These are phyloP conservation scores for Stemphylium vesicarium DNA, from an alignment of 2,329 filamentous ascomycete species.

Conservation along the genomic window DNA sequence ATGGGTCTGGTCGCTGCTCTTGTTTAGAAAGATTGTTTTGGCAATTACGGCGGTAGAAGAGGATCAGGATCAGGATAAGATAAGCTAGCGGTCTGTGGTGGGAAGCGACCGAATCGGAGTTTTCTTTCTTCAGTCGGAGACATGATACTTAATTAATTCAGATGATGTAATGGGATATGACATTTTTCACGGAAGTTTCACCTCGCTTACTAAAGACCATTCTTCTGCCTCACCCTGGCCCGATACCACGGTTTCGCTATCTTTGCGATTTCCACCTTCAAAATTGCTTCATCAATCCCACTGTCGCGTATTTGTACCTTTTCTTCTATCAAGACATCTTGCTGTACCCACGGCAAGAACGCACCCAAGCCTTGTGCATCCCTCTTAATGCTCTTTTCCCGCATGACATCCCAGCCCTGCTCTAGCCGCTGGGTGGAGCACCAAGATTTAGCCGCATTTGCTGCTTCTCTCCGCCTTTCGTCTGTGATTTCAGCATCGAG, in stretches of 20 bases:
- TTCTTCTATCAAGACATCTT: slow-evolving; percentile 33
- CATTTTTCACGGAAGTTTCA: no score
- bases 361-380: slow-evolving; percentile 21
- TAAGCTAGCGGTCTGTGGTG: not conserved
- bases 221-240: not conserved
- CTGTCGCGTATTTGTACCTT: slow-evolving; percentile 25
- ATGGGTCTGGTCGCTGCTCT: slow-evolving; percentile 3
- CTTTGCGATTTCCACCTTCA: slow-evolving; percentile 30
- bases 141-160: no score
- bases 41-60: not conserved
- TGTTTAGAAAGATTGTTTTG: not conserved
- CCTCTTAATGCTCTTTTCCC: slow-evolving; percentile 19
- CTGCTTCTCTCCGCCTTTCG: slow-evolving; percentile 21
- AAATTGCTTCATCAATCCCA: slow-evolving; percentile 21
- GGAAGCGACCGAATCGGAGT: no score
- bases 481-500: not conserved
- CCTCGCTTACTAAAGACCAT: not conserved
- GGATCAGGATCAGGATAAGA: no score
- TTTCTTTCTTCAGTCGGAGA: no score
- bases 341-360: slow-evolving; percentile 36
- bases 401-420: slow-evolving; percentile 36
- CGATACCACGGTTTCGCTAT: slow-evolving; percentile 21
- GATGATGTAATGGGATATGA: no score
- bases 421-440: slow-evolving; percentile 29
- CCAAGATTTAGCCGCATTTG: slow-evolving; percentile 23